A percentile compares a stretch with the other conserved stretches of the same genome.
Conservation (phyloP, 805 yeast species). For the Torulaspora indica region DNA sequence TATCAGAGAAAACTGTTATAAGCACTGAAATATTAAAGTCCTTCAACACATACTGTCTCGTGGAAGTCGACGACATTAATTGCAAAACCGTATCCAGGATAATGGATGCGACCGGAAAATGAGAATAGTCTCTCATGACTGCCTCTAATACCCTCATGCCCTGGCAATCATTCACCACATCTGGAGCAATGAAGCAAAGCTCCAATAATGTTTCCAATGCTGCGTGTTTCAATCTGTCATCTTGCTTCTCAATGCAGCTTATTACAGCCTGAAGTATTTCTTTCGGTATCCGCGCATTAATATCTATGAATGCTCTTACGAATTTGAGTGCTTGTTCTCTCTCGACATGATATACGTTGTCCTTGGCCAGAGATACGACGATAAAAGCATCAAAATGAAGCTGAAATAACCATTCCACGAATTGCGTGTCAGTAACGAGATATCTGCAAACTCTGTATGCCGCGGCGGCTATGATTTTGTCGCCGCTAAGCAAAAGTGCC, state of each 20-base stretch:
- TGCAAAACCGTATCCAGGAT: constrained; percentile 30
- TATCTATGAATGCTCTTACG: constrained; percentile 55
- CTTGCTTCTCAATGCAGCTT: constrained; percentile 54
- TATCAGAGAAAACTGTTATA: constrained; percentile 66
- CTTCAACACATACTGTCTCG: constrained; percentile 39
- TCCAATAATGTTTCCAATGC: constrained; percentile 59
- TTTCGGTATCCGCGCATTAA: constrained; percentile 55
- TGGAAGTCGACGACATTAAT: constrained; percentile 28
- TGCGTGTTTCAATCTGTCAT: constrained; percentile 47
- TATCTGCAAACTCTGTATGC: constrained; percentile 73
- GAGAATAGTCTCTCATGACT: constrained; percentile 26
- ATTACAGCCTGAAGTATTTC: constrained; percentile 65
- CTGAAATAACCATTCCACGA: constrained; percentile 50
- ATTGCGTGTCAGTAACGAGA: constrained; percentile 49
- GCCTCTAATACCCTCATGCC: constrained; percentile 42
- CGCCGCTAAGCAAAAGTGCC: constrained; percentile 51
- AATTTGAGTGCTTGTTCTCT: constrained; percentile 74
- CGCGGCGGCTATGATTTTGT: constrained; percentile 62
- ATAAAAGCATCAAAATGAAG: constrained; percentile 59
- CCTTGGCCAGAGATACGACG: constrained; percentile 59
- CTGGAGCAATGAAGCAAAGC: constrained; percentile 44
- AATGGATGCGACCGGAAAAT: constrained; percentile 26
- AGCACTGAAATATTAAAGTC: constrained; percentile 61
- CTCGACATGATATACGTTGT: constrained; percentile 52
- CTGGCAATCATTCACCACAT: constrained; percentile 42